phyloP scores from a whole-genome alignment of 306 rosid genomes.

The Coriaria nepalensis region DNA sequence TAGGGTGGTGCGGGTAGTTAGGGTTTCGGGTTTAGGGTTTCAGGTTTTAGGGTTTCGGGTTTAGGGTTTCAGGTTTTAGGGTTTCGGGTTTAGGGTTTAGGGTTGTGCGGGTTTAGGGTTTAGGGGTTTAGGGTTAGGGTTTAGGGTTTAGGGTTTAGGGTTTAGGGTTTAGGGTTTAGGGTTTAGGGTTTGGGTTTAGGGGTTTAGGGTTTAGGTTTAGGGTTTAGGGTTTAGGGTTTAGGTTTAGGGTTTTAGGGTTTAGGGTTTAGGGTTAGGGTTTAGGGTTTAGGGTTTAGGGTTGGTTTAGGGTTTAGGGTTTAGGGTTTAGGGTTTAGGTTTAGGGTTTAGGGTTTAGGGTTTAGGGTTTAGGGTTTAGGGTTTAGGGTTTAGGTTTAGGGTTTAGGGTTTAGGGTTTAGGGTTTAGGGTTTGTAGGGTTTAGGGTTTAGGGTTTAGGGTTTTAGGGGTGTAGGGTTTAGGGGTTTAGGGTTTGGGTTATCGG shows the following conservation, averaged over 20 bases:
- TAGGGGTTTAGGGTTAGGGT: neutral
- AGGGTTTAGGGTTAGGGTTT: neutral
- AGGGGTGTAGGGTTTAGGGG: neutral
- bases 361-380: neutral
- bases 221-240: neutral
- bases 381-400: neutral
- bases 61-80: neutral
- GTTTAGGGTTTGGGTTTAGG: neutral
- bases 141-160: neutral
- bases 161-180: neutral
- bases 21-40: too few relatives aligned
- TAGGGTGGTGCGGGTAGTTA: neutral
- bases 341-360: neutral
- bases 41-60: neutral
- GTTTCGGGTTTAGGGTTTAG: neutral
- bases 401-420: neutral
- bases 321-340: neutral
- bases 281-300: neutral
- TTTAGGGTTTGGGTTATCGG: neutral
- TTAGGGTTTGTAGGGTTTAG: neutral
- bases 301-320: neutral
- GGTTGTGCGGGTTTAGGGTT: neutral
- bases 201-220: neutral
- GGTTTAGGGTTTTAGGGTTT: neutral
- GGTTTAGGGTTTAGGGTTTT: too few relatives aligned